A percentile compares a stretch with the other conserved stretches of the same genome.
These are phyloP conservation scores for Hyphopichia burtonii DNA, from an alignment of 1,139 yeast genomes.

Conservation along the genomic window DNA sequence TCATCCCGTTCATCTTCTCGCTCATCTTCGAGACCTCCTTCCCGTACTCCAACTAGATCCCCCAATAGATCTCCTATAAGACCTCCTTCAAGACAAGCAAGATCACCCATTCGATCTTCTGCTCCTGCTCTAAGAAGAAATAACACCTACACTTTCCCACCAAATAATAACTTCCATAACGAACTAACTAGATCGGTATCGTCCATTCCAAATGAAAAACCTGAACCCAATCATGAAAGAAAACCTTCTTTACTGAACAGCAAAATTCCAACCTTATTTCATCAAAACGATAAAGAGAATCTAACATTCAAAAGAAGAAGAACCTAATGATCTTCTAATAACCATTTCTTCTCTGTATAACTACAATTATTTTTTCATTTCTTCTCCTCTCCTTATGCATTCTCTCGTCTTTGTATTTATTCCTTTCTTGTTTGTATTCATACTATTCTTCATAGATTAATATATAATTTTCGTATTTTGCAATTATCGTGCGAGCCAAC, in stretches of 20 bases:
- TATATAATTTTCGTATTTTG: not conserved
- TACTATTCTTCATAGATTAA: not conserved
- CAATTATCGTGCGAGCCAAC: not conserved
- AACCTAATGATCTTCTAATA: not conserved
- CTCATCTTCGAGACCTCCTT: not conserved
- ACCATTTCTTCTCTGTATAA: too few species aligned
- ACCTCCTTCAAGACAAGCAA: not conserved
- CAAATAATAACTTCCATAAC: not conserved
- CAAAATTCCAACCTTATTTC: constrained; percentile 1
- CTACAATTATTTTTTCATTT: too few species aligned
- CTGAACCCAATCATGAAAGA: not conserved
- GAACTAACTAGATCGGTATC: not conserved
- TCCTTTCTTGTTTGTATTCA: not conserved
- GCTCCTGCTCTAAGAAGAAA: not conserved
- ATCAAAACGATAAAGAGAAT: constrained; percentile 1
- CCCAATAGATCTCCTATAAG: not conserved
- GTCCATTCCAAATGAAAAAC: not conserved
- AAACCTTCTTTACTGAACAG: constrained; percentile 1
- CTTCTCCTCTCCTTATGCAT: too few species aligned
- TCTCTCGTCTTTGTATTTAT: not conserved
- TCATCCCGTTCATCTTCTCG: not conserved
- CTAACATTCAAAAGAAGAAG: constrained; percentile 1
- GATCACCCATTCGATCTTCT: not conserved
- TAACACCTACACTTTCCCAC: not conserved
- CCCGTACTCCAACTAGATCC: not conserved